These are phyloP conservation scores for Caulochytrium protostelioides DNA, from an alignment of 371 early-diverging fungal genomes.

Conservation along the genomic window DNA sequence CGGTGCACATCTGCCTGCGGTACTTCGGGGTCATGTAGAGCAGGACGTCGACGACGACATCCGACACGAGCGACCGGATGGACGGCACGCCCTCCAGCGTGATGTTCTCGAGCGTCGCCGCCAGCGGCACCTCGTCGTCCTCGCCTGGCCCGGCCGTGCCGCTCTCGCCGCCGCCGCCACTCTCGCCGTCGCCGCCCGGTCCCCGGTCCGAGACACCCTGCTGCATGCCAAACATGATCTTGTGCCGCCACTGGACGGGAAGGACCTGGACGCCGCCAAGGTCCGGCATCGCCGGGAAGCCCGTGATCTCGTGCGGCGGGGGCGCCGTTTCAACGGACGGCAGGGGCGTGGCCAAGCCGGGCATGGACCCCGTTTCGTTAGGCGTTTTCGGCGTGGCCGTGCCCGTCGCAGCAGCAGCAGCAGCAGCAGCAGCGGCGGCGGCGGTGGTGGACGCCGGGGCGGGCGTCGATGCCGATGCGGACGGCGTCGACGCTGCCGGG, in stretches of 20 bases:
- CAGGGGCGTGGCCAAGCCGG: constrained; percentile 1
- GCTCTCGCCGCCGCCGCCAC: constrained; percentile 7
- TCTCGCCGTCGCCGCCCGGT: constrained; percentile 24
- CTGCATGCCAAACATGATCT: constrained; percentile 49
- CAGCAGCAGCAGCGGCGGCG: too few relatives aligned
- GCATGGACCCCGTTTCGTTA: constrained; percentile 6
- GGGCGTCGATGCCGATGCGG: too few relatives aligned
- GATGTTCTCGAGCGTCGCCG: constrained; percentile 46
- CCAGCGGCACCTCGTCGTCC: constrained; percentile 5
- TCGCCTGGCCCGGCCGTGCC: not conserved
- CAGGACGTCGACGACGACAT: constrained; percentile 57
- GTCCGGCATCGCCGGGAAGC: constrained; percentile 15
- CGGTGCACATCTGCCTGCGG: constrained; percentile 50
- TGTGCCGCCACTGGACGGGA: constrained; percentile 62
- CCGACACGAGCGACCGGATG: constrained; percentile 53
- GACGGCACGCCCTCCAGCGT: constrained; percentile 57
- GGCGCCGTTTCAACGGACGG: not conserved
- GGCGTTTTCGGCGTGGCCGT: constrained; percentile 9
- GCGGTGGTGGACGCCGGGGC: too few relatives aligned
- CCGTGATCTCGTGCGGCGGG: not conserved
- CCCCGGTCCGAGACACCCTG: constrained; percentile 2
- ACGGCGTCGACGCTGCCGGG: too few relatives aligned
- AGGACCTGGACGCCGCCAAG: constrained; percentile 45
- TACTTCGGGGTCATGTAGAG: constrained; percentile 62
- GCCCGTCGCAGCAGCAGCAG: constrained; percentile 6